phyloP scores from a whole-genome alignment of 306 rosid species.

The Cyclanthera cordifolia region DNA sequence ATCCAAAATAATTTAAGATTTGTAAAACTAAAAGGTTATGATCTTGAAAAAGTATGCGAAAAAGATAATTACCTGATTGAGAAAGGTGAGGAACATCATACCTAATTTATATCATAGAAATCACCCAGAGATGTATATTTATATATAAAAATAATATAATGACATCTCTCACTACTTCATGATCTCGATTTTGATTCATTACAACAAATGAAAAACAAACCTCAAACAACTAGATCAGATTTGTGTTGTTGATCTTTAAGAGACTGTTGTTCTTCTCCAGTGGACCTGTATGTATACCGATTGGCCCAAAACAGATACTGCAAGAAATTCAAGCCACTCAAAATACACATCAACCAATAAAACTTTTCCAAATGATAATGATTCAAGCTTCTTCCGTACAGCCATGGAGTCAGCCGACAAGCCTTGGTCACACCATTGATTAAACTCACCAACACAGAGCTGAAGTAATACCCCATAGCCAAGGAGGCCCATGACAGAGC shows the following conservation, averaged over 20 bases:
- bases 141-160: background rate
- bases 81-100: too few relatives aligned
- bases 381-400: slow-evolving; percentile 49
- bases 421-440: slow-evolving; percentile 51
- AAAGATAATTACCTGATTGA: too few relatives aligned
- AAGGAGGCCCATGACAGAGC: slow-evolving; percentile 71
- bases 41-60: too few relatives aligned
- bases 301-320: slow-evolving; percentile 69
- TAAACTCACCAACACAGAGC: slow-evolving; percentile 50
- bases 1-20: too few relatives aligned
- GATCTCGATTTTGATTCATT: background rate
- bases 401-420: slow-evolving; percentile 39
- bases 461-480: slow-evolving; percentile 68
- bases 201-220: background rate
- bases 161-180: background rate
- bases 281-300: slow-evolving; percentile 50
- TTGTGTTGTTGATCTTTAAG: background rate
- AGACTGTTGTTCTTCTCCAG: background rate
- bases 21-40: too few relatives aligned
- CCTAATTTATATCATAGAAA: too few relatives aligned
- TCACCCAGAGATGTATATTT: background rate
- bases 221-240: background rate
- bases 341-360: slow-evolving; percentile 82
- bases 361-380: slow-evolving; percentile 56
- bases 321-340: slow-evolving; percentile 66